A percentile compares a stretch with the other conserved stretches of the same genome.
Evolutionary conservation across 2,329 filamentous ascomycete species (phyloP).

Genomic region (Diplodia sapinea): DNA sequence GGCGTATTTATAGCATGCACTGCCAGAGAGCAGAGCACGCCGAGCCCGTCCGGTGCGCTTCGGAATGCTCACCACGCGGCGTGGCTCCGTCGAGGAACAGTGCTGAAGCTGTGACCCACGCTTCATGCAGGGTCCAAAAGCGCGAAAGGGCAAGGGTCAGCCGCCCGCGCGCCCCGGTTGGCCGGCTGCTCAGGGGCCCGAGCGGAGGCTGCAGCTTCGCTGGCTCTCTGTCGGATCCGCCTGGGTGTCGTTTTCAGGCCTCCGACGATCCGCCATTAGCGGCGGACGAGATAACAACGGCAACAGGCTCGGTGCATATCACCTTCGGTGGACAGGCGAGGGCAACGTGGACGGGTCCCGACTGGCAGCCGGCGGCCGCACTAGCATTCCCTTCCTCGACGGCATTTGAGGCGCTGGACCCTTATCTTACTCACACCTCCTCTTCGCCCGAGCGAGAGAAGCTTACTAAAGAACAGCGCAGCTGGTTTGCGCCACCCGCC

Average conservation of each 20-base stretch:
- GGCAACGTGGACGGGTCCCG: slow-evolving; percentile 10
- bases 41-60: slow-evolving; percentile 6
- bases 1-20: slow-evolving; percentile 18
- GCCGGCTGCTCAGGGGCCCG: slow-evolving; percentile 11
- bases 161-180: slow-evolving; percentile 5
- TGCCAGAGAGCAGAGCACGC: slow-evolving; percentile 3
- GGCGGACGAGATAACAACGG: slow-evolving; percentile 2
- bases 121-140: slow-evolving; percentile 17
- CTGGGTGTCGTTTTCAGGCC: slow-evolving; percentile 8
- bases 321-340: not conserved
- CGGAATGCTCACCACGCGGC: slow-evolving; percentile 11
- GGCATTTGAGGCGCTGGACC: slow-evolving; percentile 1
- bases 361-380: not conserved
- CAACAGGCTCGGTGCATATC: slow-evolving; percentile 1
- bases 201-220: not conserved
- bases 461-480: slow-evolving; percentile 8
- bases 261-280: not conserved
- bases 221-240: not conserved
- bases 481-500: slow-evolving; percentile 15
- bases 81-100: not conserved
- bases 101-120: slow-evolving; percentile 20
- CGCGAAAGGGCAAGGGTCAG: not conserved
- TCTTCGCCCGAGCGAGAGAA: slow-evolving; percentile 1
- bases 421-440: slow-evolving; percentile 22
- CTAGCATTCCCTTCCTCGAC: too few species aligned